Evolutionary conservation across 768 basidiomycete species (phyloP), one percentile per base, ranked within the genome.

Genomic region (Daedaleopsis nitida): DNA sequence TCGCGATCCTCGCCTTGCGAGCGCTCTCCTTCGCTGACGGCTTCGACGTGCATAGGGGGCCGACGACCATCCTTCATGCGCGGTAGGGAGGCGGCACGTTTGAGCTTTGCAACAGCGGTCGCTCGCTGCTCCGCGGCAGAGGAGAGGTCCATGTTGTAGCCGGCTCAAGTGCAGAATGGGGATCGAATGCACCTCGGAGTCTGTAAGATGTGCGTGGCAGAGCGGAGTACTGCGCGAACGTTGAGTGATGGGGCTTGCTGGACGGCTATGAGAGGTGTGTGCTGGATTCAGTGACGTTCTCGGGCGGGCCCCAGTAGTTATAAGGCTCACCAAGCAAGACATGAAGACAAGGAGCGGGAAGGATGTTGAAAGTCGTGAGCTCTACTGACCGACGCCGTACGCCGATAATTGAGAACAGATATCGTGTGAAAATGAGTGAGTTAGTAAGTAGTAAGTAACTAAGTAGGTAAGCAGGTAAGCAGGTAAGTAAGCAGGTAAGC

Each of bases 61-160:
- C 94, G 81, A 57, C 94, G 78, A 9, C 94, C 94, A 73, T 94
- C 91, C 73, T 94, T 94, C 87, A 92, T 92, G 63, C 94, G 83
- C 39, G 94, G 95, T 32, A 96, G 75, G 16, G 94, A 96, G 57
- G 94, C 92, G 45, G 95, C 94, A 67, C 95, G 87, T 76, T 91
- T 94, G 65, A 97, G 85, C 77, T 88, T 94, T 48, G 92, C 92
- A 50, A 96, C 89, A 12, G 94, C 91, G 57, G 86, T 84, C 70
- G 92, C 91, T 62, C 95, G 87, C 74, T 94, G 89, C 73, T 95
- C 90, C 27, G 84, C 84, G 75, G 82, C 78, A 12, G 78, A 75
- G 48, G 79, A 66, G 56, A 69, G 71, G 65, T 82, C 75, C 76
- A 77, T 78, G 63, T 34, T 64, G 54, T 43, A 50, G 61, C 60